Conservation (phyloP, 2,329 filamentous ascomycete species). For the Teratosphaeria zuluensis region DNA sequence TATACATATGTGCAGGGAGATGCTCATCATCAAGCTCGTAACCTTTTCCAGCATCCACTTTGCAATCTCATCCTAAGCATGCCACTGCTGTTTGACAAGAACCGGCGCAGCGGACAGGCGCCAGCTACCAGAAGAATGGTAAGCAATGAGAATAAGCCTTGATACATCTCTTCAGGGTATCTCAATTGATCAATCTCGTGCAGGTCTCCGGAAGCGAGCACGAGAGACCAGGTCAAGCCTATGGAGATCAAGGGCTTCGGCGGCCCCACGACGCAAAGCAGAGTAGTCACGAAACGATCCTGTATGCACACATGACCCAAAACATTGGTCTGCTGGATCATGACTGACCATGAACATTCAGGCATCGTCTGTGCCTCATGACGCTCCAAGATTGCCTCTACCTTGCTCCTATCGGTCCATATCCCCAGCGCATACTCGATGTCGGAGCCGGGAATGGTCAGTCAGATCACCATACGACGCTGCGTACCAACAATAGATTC, state of each 20-base stretch:
- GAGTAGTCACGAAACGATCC: constrained; percentile 21
- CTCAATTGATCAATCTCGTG: background rate
- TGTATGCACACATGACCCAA: constrained; percentile 8
- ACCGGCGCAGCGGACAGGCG: background rate
- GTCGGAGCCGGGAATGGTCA: constrained; percentile 28
- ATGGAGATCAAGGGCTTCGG: constrained; percentile 25
- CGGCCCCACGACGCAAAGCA: constrained; percentile 29
- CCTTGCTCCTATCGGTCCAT: constrained; percentile 19
- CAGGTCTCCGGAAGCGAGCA: constrained; percentile 28
- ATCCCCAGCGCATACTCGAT: constrained; percentile 31
- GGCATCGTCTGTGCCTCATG: constrained; percentile 34
- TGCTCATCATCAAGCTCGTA: background rate
- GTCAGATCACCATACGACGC: constrained; percentile 17
- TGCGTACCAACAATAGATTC: background rate
- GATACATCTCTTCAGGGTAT: background rate
- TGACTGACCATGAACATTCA: constrained; percentile 7
- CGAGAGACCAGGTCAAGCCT: constrained; percentile 28
- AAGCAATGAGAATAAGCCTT: background rate
- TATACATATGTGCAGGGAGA: background rate
- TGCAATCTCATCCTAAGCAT: background rate
- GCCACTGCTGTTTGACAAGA: background rate
- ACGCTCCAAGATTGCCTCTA: constrained; percentile 22
- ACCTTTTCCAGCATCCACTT: background rate
- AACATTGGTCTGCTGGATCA: constrained; percentile 6
- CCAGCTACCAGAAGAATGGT: background rate